Evolutionary conservation across 2,329 filamentous ascomycete genomes (phyloP), one percentile per base, ranked within the genome.

Genomic region (Hortaea werneckii): DNA sequence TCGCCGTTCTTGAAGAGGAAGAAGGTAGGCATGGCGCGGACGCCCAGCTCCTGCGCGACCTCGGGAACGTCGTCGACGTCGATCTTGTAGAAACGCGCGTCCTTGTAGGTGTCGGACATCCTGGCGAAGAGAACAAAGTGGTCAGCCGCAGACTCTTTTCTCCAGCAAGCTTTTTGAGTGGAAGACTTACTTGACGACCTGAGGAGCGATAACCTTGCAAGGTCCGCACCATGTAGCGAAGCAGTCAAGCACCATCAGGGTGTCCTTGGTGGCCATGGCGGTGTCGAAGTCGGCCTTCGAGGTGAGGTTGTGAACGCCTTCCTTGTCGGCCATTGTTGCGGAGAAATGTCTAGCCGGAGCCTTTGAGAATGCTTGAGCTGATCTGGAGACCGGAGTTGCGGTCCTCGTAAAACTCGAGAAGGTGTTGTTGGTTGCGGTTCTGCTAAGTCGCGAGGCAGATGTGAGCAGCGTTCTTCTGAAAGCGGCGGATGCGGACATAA

Each of bases 11-110:
- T 85, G 79, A 88, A 95, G 61, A 94, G 67, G 46, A 85, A 61
- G 72, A 96, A 95, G 28, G 87, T 94, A 46, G 90, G 89, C 88
- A 96, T 95, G 64, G 89, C 88, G 58, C 85, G 80, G 65, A 96
- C 78, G 53, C 79, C 79, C 52, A 92, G 80, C 63, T 92, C 80
- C 59, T 82, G 76, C 29, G 85, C 80, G 42, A 95, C 76, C 1
- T 85, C 80, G 55, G 81, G 73, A 37, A 90, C 72, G 54, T 87
- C 74, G 67, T 95, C 89, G 58, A 95, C 88, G 67, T 96, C 88
- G 63, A 95, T 74, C 78, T 95, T 92, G 77, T 80, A 80, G 71
- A 95, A 95, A 67, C 78, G 74, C 55, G 83, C 75, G 55, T 72
- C 65, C 54, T 76, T 67, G 70, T 77, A 78, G 48, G 69, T 64